A percentile compares a stretch with the other conserved stretches of the same genome.
Conservation (phyloP, 352 stramenopile genomes). For the Phytophthora parvispora region DNA sequence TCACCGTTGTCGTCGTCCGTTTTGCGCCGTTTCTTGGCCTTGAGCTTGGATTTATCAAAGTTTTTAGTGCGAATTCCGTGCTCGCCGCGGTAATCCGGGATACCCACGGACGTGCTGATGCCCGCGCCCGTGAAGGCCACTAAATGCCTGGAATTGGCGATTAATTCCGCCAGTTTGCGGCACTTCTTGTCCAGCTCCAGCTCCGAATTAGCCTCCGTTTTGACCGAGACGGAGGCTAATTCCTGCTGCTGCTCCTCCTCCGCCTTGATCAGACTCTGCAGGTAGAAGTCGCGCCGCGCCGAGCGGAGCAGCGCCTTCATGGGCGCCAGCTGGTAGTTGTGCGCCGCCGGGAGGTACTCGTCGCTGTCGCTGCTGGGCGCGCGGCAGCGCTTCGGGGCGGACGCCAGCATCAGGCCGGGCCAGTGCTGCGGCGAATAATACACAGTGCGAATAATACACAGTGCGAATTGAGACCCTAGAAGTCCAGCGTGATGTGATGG, state of each 20-base stretch:
- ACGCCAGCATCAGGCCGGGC: conserved; percentile 27
- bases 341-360: conserved; percentile 27
- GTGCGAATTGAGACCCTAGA: neutral
- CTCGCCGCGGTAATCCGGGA: conserved; percentile 88
- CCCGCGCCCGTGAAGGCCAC: conserved; percentile 87
- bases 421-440: neutral
- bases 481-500: conserved; percentile 9
- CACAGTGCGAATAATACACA: no score
- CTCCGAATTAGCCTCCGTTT: conserved; percentile 1
- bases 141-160: conserved; percentile 69
- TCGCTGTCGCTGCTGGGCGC: conserved; percentile 26
- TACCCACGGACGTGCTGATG: conserved; percentile 82
- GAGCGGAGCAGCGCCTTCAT: conserved; percentile 38
- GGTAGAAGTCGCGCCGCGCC: conserved; percentile 35
- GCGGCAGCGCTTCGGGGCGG: conserved; percentile 54
- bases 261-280: conserved; percentile 23
- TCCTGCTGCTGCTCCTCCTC: conserved; percentile 14
- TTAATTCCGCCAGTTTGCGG: conserved; percentile 65
- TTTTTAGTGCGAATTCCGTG: conserved; percentile 81
- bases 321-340: conserved; percentile 35
- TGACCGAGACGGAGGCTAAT: neutral
- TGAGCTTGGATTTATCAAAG: conserved; percentile 41
- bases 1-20: conserved; percentile 22
- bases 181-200: conserved; percentile 65
- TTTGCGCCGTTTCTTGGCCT: conserved; percentile 35